Evolutionary conservation across 805 yeast genomes (phyloP).

Genomic region (Gaillardinia entomophila): DNA sequence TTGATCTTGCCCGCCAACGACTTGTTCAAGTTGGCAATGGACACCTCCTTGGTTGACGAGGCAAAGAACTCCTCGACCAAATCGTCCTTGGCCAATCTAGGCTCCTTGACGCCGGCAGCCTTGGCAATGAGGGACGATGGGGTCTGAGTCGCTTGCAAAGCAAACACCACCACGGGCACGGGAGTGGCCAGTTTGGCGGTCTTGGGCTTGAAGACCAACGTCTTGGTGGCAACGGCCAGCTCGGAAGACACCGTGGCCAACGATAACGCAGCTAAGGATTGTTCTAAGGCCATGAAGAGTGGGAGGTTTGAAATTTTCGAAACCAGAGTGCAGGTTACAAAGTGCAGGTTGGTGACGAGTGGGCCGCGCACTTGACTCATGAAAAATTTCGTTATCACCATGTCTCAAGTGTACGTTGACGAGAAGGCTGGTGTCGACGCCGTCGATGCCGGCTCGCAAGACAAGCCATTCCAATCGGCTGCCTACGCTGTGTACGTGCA

Average conservation of each 20-base stretch:
- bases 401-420: constrained; percentile 58
- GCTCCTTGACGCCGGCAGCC: constrained; percentile 71
- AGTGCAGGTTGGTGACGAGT: not conserved
- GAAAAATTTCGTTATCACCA: constrained; percentile 4
- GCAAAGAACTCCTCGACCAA: constrained; percentile 60
- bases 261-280: constrained; percentile 62
- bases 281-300: constrained; percentile 56
- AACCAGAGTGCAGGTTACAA: no score
- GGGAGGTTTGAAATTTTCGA: not conserved
- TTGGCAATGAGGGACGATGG: constrained; percentile 62
- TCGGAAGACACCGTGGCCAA: constrained; percentile 49
- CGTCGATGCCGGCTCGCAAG: constrained; percentile 58
- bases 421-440: constrained; percentile 69
- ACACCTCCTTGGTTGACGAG: constrained; percentile 54
- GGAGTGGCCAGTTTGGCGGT: constrained; percentile 77
- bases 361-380: constrained; percentile 1
- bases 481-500: constrained; percentile 67
- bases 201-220: constrained; percentile 86
- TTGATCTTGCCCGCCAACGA: constrained; percentile 51
- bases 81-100: constrained; percentile 82
- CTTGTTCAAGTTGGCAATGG: constrained; percentile 46
- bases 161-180: constrained; percentile 76
- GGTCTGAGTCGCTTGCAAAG: constrained; percentile 64
- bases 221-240: constrained; percentile 54
- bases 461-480: constrained; percentile 70